phyloP scores from a whole-genome alignment of 768 basidiomycete species.

The Podaxis mareebaensis region DNA sequence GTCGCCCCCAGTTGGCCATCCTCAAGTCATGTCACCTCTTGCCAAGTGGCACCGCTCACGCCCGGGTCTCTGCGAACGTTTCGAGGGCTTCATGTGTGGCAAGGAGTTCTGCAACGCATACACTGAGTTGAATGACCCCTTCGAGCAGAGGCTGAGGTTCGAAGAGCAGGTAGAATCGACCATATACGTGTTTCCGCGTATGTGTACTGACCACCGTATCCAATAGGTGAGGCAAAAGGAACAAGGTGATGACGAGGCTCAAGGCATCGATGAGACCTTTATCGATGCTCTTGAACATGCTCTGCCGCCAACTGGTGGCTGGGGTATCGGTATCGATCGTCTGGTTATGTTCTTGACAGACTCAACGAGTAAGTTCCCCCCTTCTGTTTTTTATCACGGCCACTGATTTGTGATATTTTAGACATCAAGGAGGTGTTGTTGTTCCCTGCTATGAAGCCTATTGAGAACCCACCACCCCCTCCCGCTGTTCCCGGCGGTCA shows the following conservation, averaged over 20 bases:
- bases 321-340: conserved; percentile 95
- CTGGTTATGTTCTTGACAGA: conserved; percentile 99
- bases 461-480: conserved; percentile 43
- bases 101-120: conserved; percentile 99
- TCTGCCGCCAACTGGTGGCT: conserved; percentile 95
- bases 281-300: conserved; percentile 98
- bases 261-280: conserved; percentile 95
- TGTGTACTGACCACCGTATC: background rate
- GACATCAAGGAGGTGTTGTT: conserved; percentile 96
- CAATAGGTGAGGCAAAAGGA: conserved; percentile 85
- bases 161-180: conserved; percentile 73
- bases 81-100: conserved; percentile 97
- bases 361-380: conserved; percentile 71
- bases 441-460: conserved; percentile 97
- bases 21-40: conserved; percentile 99
- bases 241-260: conserved; percentile 96
- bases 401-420: conserved; percentile 27
- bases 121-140: conserved; percentile 99
- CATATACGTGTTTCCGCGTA: background rate
- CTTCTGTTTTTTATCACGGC: background rate
- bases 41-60: conserved; percentile 99
- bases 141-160: conserved; percentile 93
- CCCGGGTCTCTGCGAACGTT: conserved; percentile 96
- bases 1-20: conserved; percentile 76
- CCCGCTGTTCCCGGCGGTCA: conserved; percentile 25